phyloP scores from a whole-genome alignment of 1,284 basidiomycete genomes.

The Ustilago vetiveriae region DNA sequence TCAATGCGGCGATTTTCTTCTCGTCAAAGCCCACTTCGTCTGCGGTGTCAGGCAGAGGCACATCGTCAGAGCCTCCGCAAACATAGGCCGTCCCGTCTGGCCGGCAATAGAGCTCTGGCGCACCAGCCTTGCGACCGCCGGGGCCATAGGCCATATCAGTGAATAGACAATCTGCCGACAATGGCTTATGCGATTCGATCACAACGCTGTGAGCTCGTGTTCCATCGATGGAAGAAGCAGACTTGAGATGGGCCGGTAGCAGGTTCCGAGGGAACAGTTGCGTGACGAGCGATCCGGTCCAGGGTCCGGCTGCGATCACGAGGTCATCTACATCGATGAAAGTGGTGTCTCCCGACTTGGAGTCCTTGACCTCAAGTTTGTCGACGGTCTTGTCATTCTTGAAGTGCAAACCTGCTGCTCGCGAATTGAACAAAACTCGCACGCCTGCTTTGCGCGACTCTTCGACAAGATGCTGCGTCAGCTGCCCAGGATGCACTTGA shows the following conservation, averaged over 20 bases:
- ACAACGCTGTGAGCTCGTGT: constrained; percentile 71
- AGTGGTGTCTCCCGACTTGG: constrained; percentile 14
- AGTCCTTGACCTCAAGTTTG: constrained; percentile 28
- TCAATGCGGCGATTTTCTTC: constrained; percentile 68
- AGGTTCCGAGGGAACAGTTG: constrained; percentile 70
- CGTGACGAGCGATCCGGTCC: constrained; percentile 76
- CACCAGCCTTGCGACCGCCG: constrained; percentile 35
- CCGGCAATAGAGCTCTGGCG: constrained; percentile 62
- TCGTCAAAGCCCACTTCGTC: constrained; percentile 61
- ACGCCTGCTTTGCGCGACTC: constrained; percentile 69
- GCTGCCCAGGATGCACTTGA: constrained; percentile 82
- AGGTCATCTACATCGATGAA: constrained; percentile 25
- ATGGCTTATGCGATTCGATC: constrained; percentile 57
- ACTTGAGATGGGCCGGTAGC: constrained; percentile 63
- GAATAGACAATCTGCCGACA: constrained; percentile 70
- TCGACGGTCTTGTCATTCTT: constrained; percentile 29
- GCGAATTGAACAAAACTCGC: constrained; percentile 66
- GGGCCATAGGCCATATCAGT: constrained; percentile 69
- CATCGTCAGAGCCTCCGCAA: constrained; percentile 68
- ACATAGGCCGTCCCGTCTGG: constrained; percentile 67
- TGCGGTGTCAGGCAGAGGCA: constrained; percentile 65
- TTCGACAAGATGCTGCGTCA: constrained; percentile 80
- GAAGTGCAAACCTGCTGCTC: constrained; percentile 51
- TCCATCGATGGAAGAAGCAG: constrained; percentile 66
- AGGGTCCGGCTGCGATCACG: constrained; percentile 72